Percentiles rank a stretch among this genome's conserved stretches.
phyloP scores from a whole-genome alignment of 2,329 filamentous ascomycete species.

The Ophiobolus disseminans region DNA sequence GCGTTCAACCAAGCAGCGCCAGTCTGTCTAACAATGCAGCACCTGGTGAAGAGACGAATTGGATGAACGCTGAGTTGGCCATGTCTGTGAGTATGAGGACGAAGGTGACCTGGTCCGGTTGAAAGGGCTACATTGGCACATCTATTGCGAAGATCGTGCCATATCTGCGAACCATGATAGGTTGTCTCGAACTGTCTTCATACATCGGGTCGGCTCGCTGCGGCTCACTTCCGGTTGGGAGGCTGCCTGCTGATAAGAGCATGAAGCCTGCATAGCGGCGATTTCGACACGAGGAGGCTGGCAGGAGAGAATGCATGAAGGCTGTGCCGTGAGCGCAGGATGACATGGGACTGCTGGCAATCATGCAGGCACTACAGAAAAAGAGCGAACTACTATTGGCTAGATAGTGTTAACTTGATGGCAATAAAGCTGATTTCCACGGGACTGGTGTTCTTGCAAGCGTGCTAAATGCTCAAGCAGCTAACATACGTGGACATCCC shows the following conservation, averaged over 20 bases:
- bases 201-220: conserved; percentile 24
- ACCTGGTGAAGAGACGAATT: neutral
- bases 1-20: neutral
- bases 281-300: conserved; percentile 7
- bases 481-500: conserved; percentile 43
- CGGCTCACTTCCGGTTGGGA: conserved; percentile 29
- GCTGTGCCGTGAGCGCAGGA: conserved; percentile 16
- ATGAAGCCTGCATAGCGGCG: conserved; percentile 8
- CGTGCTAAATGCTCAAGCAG: conserved; percentile 25
- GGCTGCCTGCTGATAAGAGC: conserved; percentile 24
- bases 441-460: conserved; percentile 19
- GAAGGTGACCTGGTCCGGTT: conserved; percentile 11
- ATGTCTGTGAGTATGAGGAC: conserved; percentile 3
- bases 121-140: conserved; percentile 14
- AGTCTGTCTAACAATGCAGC: neutral
- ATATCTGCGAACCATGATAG: conserved; percentile 18
- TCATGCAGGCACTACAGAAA: conserved; percentile 17
- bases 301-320: conserved; percentile 7
- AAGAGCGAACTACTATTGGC: conserved; percentile 15
- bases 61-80: conserved; percentile 29
- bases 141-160: conserved; percentile 15
- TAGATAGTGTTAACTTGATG: conserved; percentile 15
- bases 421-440: conserved; percentile 21
- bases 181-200: conserved; percentile 8
- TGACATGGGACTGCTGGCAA: conserved; percentile 20